Conservation (phyloP, 2,329 filamentous ascomycete species). For the Seiridium unicorne region DNA sequence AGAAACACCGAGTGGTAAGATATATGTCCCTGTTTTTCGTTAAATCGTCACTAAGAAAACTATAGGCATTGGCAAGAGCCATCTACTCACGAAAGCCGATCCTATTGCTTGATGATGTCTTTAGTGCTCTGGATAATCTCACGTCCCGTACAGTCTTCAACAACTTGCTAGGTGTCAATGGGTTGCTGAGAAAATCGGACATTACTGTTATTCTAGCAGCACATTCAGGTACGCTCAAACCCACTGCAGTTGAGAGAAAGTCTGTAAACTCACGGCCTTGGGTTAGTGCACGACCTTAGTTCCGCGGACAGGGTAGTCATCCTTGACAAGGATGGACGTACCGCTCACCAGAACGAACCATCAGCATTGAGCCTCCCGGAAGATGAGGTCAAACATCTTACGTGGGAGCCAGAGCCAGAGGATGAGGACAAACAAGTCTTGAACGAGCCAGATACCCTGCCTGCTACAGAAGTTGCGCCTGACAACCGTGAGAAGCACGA, state of each 20-base stretch:
- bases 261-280: neutral
- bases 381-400: no score
- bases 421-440: no score
- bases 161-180: constrained; percentile 26
- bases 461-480: neutral
- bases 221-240: neutral
- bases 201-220: neutral
- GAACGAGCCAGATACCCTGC: no score
- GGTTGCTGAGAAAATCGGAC: constrained; percentile 22
- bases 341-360: no score
- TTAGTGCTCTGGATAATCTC: constrained; percentile 34
- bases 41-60: no score
- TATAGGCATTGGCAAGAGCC: constrained; percentile 35
- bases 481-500: neutral
- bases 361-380: no score
- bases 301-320: no score
- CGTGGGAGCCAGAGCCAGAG: no score
- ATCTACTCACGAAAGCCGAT: constrained; percentile 27
- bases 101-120: constrained; percentile 32
- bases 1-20: constrained; percentile 1
- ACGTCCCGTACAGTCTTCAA: constrained; percentile 28
- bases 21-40: no score
- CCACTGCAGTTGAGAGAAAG: neutral
- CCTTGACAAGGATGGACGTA: no score
- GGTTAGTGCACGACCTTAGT: no score